These are phyloP conservation scores for Lizonia empirigonia DNA, from an alignment of 2,329 filamentous ascomycete genomes.

Conservation along the genomic window DNA sequence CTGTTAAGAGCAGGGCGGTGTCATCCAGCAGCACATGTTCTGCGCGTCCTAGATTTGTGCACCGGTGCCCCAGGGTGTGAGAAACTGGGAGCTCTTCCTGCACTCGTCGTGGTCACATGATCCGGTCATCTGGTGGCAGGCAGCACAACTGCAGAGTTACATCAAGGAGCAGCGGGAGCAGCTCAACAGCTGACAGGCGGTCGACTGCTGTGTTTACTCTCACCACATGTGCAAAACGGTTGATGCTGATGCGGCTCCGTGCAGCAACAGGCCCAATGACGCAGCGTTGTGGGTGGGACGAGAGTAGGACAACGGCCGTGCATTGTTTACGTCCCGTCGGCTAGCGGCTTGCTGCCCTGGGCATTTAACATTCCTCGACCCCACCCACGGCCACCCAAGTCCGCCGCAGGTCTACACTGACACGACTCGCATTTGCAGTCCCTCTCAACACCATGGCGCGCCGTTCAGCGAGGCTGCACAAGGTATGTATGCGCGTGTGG, in stretches of 20 bases:
- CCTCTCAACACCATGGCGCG: conserved; percentile 39
- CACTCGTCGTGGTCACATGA: background rate
- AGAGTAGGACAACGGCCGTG: background rate
- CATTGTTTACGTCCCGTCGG: conserved; percentile 19
- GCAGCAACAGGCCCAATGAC: conserved; percentile 13
- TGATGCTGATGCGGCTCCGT: conserved; percentile 3
- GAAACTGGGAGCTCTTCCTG: too few species aligned
- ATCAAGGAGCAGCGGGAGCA: conserved; percentile 7
- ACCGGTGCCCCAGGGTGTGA: too few species aligned
- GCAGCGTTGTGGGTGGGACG: conserved; percentile 7
- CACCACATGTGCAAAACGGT: conserved; percentile 13
- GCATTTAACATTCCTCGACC: conserved; percentile 23
- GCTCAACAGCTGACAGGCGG: conserved; percentile 10
- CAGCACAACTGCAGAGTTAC: background rate
- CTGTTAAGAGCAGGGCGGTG: too few species aligned
- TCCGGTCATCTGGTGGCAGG: background rate
- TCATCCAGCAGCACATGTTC: too few species aligned
- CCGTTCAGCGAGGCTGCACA: conserved; percentile 45
- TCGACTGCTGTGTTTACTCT: conserved; percentile 16
- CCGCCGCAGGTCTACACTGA: conserved; percentile 18
- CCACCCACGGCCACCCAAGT: conserved; percentile 36
- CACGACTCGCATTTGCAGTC: conserved; percentile 15
- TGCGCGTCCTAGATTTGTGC: too few species aligned
- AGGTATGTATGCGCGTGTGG: conserved; percentile 36
- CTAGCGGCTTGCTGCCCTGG: conserved; percentile 9